Base-by-base conservation (phyloP, 2,329 filamentous ascomycete species). In the Aspergillus pseudoviridinutans region DNA sequence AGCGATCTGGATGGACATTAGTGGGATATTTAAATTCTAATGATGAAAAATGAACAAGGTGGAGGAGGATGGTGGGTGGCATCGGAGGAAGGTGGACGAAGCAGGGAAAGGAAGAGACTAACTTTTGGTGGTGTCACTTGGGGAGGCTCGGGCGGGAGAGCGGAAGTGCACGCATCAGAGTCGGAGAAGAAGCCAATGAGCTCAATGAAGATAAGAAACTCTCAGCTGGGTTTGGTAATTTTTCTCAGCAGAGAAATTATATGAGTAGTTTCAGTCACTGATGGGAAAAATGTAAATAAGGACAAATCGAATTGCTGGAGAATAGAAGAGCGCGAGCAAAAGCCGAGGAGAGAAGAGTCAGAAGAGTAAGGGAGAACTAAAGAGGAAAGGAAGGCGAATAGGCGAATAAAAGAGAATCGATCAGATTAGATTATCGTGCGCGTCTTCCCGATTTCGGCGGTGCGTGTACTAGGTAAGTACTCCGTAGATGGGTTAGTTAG, bases 351-450 rank as follows among this genome's bases (percentile, higher is more conserved):
- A 49, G 38, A 32, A 41, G 35, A 50, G 51, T 35, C 28, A 24
- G 54, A 52, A 49, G 24, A 47, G 29, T 24, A 50, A 41, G 46
- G 27, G 50, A 54, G 46, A 41, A 27, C 47, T 41, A 24, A 38
- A 57, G 51, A 38, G 54, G 44, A 52, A 27, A n/a, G n/a, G n/a
- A n/a, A n/a, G n/a, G n/a, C n/a, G n/a, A n/a, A n/a, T 50, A 55
- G 49, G 51, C 28, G 49, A 42, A 51, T 53, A 58, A 64, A 61
- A 61, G 58, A 50, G 51, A 38, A 65, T 69, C 65, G 67, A 70
- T 70, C 65, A 64, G 67, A 70, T 70, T 68, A 71, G 68, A 71
- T 71, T 66, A 64, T 66, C 63, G 64, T 68, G 64, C 54, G 64
- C 47, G n/a, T 58, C 58, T 58, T 56, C 54, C 64, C 64, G 64